A percentile compares a stretch with the other conserved stretches of the same genome.
phyloP scores from a whole-genome alignment of 805 yeast species.

The Candida adriatica region DNA sequence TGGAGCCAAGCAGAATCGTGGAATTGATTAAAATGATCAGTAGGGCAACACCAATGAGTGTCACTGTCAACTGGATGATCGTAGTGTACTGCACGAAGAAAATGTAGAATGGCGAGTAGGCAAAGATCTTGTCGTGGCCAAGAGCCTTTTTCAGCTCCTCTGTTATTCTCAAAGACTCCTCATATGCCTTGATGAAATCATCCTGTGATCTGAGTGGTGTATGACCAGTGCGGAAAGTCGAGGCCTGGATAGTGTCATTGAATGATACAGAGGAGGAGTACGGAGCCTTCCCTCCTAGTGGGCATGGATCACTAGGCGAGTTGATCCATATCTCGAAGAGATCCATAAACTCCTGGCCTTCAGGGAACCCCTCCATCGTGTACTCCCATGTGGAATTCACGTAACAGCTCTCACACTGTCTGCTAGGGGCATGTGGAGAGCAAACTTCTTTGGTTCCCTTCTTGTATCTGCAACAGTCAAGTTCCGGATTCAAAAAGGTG shows the following conservation, averaged over 20 bases:
- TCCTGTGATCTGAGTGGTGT: constrained; percentile 70
- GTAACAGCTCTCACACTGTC: constrained; percentile 71
- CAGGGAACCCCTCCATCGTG: constrained; percentile 80
- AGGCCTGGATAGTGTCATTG: constrained; percentile 38
- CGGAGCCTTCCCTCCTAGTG: constrained; percentile 93
- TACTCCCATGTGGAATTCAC: constrained; percentile 58
- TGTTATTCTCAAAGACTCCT: constrained; percentile 61
- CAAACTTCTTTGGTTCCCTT: constrained; percentile 53
- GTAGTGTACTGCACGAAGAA: constrained; percentile 84
- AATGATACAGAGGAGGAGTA: constrained; percentile 54
- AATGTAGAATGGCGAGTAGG: constrained; percentile 89
- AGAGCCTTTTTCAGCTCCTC: constrained; percentile 39
- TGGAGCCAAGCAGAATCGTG: constrained; percentile 57
- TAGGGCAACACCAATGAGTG: constrained; percentile 46
- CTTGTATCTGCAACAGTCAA: constrained; percentile 77
- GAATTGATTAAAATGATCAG: constrained; percentile 46
- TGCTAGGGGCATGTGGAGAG: constrained; percentile 55
- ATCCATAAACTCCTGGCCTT: constrained; percentile 59
- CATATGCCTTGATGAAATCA: constrained; percentile 78
- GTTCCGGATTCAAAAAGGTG: constrained; percentile 77
- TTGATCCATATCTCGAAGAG: constrained; percentile 78
- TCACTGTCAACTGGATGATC: constrained; percentile 51
- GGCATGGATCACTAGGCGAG: constrained; percentile 83
- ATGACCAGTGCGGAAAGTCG: constrained; percentile 78
- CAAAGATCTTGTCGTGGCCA: constrained; percentile 55